Base-by-base conservation (phyloP, 768 basidiomycete genomes). In the Russula olivacea region DNA sequence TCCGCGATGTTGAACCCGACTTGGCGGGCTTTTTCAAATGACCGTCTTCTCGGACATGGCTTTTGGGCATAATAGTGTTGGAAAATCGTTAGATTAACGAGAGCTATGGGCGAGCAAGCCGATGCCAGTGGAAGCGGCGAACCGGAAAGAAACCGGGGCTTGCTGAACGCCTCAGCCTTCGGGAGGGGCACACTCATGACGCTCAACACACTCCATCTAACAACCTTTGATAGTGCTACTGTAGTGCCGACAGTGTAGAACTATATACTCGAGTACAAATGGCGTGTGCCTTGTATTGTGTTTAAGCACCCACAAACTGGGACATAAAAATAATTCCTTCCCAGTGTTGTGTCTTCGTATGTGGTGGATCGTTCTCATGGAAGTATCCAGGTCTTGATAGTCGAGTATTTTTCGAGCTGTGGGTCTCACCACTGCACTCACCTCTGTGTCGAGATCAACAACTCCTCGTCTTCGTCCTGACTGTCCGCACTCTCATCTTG, bases 1-100 rank as follows among this genome's bases (percentile, higher is more conserved):
- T 65, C 28, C 62, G 34, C 3, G 51, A 55, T n/a, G 50, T 30
- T 54, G 53, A 61, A 12, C 64, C 67, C 48, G 54, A 15, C 53
- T 71, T 76, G 43, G 59, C 51, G n/a, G 55, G 71, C 66, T 75
- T 76, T 49, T 61, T 65, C 2, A 61, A 55, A 2, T 55, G 69
- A 9, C 54, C 61, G 3, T 48, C 62, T 23, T 47, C 41, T 45
- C 55, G 48, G 47, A 51, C 53, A 48, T 43, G 8, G 41, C 53
- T 53, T 21, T 30, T 11, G 14, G 60, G 54, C 58, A 68, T 62
- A 25, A 48, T 40, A 50, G 57, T 30, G 43, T 55, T 51, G 25
- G 40, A 45, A 58, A 49, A 49, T 28, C 25, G 32, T 41, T 38
- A 43, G 36, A 25, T 47, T 38, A 28, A 11, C 25, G 51, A 58